These are phyloP conservation scores for Emericellopsis atlantica DNA, from an alignment of 2,329 filamentous ascomycete genomes.

Conservation along the genomic window DNA sequence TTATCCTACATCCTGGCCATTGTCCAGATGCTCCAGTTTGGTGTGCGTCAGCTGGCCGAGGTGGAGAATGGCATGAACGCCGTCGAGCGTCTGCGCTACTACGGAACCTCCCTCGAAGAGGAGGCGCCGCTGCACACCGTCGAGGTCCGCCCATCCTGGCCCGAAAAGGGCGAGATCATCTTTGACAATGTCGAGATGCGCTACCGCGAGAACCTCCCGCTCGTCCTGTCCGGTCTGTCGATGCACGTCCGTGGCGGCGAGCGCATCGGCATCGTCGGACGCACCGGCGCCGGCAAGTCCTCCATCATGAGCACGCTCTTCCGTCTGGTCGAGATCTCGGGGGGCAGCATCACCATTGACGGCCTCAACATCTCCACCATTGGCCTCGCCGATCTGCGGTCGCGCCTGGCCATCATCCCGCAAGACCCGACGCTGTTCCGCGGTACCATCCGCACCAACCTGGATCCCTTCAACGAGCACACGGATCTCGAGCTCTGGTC, in stretches of 20 bases:
- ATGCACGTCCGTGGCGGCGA: slow-evolving; percentile 68
- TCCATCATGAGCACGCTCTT: slow-evolving; percentile 77
- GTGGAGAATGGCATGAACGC: slow-evolving; percentile 98
- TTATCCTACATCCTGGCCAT: slow-evolving; percentile 88
- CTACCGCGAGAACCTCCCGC: slow-evolving; percentile 58
- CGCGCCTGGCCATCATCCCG: slow-evolving; percentile 68
- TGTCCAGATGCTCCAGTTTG: slow-evolving; percentile 93
- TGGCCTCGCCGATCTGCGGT: slow-evolving; percentile 63
- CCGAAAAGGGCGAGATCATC: slow-evolving; percentile 69
- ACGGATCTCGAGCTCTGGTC: slow-evolving; percentile 68
- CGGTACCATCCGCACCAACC: slow-evolving; percentile 66
- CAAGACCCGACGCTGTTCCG: slow-evolving; percentile 77
- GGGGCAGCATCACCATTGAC: slow-evolving; percentile 51
- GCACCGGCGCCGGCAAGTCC: slow-evolving; percentile 73
- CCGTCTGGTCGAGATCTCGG: slow-evolving; percentile 56
- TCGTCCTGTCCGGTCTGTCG: slow-evolving; percentile 57
- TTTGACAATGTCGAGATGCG: slow-evolving; percentile 70
- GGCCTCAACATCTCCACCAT: slow-evolving; percentile 59
- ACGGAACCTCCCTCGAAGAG: slow-evolving; percentile 75
- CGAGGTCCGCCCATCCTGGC: slow-evolving; percentile 67
- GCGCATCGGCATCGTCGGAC: slow-evolving; percentile 68
- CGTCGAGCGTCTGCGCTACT: slow-evolving; percentile 83
- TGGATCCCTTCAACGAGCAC: slow-evolving; percentile 73
- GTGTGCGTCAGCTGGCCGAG: slow-evolving; percentile 83
- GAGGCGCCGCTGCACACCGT: slow-evolving; percentile 74